These are phyloP conservation scores for Schwanniomyces pseudopolymorphus DNA, from an alignment of 805 yeast genomes.

Conservation along the genomic window DNA sequence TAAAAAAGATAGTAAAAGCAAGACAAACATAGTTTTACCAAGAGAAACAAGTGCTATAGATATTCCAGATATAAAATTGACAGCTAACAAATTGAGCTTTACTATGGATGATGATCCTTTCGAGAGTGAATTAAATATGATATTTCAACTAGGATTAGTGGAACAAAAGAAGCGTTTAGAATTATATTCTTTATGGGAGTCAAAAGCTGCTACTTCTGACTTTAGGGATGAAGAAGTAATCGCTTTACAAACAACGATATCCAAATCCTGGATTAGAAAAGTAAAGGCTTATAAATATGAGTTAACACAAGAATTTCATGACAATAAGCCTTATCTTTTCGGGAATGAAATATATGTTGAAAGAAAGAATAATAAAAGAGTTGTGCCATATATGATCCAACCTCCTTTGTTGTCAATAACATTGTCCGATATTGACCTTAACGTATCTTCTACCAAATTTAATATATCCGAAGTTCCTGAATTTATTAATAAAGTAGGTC, in stretches of 20 bases:
- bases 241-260: conserved; percentile 45
- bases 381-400: conserved; percentile 28
- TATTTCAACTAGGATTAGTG: conserved; percentile 38
- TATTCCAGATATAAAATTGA: conserved; percentile 28
- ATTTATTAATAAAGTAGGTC: conserved; percentile 73
- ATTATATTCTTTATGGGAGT: conserved; percentile 22
- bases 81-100: conserved; percentile 26
- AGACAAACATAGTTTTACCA: conserved; percentile 25
- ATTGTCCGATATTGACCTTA: conserved; percentile 26
- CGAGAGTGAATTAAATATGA: conserved; percentile 40
- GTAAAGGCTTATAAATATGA: conserved; percentile 46
- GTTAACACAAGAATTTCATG: conserved; percentile 39
- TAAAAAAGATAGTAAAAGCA: conserved; percentile 10
- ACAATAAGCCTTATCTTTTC: conserved; percentile 31
- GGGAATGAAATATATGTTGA: conserved; percentile 29
- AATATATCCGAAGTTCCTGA: conserved; percentile 44
- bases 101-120: conserved; percentile 47
- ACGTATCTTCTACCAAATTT: conserved; percentile 27
- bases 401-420: conserved; percentile 37
- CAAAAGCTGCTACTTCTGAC: conserved; percentile 3
- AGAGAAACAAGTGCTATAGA: conserved; percentile 25
- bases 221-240: conserved; percentile 21
- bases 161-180: conserved; percentile 42
- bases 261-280: conserved; percentile 70
- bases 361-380: conserved; percentile 19